phyloP scores from a whole-genome alignment of 2,329 filamentous ascomycete species.

The Monilinia vaccinii-corymbosi region DNA sequence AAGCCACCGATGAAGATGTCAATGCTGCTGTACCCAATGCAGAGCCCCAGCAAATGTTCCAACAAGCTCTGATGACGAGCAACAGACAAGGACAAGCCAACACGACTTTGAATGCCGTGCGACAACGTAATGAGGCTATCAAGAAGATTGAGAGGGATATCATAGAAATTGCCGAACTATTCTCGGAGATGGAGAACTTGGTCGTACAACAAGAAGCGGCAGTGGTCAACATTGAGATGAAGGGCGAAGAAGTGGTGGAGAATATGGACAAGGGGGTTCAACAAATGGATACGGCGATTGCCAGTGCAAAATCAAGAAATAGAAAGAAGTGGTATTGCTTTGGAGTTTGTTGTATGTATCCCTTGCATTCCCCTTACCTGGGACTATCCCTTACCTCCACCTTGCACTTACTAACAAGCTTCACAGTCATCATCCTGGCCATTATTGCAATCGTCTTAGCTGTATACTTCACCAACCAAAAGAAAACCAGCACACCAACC shows the following conservation, averaged over 20 bases:
- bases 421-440: slow-evolving; percentile 42
- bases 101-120: slow-evolving; percentile 68
- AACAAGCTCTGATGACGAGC: slow-evolving; percentile 74
- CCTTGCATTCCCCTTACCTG: background rate
- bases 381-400: background rate
- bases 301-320: slow-evolving; percentile 62
- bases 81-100: slow-evolving; percentile 75
- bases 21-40: slow-evolving; percentile 66
- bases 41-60: slow-evolving; percentile 68
- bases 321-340: slow-evolving; percentile 91
- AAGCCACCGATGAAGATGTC: slow-evolving; percentile 72
- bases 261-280: slow-evolving; percentile 80
- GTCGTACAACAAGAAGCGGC: slow-evolving; percentile 79
- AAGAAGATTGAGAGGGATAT: slow-evolving; percentile 89
- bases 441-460: slow-evolving; percentile 41
- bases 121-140: slow-evolving; percentile 76
- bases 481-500: background rate
- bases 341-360: slow-evolving; percentile 51
- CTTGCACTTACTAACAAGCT: slow-evolving; percentile 14
- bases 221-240: slow-evolving; percentile 73
- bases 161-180: slow-evolving; percentile 76
- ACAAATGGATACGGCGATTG: slow-evolving; percentile 73
- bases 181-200: slow-evolving; percentile 80
- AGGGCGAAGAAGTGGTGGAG: slow-evolving; percentile 75
- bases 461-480: slow-evolving; percentile 36